Percentiles rank a stretch among this genome's conserved stretches.
Evolutionary conservation across 352 stramenopile genomes (phyloP).

Genomic region (Phytophthora crassamura): DNA sequence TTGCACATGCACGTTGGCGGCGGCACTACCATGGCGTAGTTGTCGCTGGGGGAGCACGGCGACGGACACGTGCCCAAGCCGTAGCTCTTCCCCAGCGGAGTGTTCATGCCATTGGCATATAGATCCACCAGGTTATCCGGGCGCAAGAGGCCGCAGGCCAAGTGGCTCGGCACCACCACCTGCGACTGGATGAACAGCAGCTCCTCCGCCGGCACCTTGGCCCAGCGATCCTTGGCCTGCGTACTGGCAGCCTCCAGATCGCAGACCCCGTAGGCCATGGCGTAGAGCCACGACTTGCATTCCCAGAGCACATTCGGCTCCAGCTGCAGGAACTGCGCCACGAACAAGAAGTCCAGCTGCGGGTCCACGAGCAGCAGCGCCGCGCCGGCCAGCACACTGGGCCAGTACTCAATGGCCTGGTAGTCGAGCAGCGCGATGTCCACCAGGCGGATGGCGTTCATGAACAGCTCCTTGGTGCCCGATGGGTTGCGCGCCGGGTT

Average conservation of each 20-base stretch:
- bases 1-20: conserved; percentile 56
- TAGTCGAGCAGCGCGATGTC: conserved; percentile 81
- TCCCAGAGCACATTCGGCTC: conserved; percentile 82
- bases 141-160: conserved; percentile 65
- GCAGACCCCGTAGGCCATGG: conserved; percentile 59
- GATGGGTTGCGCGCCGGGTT: conserved; percentile 63
- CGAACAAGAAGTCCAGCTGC: conserved; percentile 75
- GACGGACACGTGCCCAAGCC: conserved; percentile 51
- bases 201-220: conserved; percentile 74
- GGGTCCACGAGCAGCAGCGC: conserved; percentile 75
- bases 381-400: conserved; percentile 76
- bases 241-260: conserved; percentile 50
- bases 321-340: conserved; percentile 84
- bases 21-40: conserved; percentile 49
- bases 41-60: conserved; percentile 71
- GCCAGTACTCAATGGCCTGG: conserved; percentile 79
- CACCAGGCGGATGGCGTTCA: conserved; percentile 69
- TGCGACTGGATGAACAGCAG: conserved; percentile 75
- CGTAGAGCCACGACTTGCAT: conserved; percentile 81
- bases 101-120: conserved; percentile 44
- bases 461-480: conserved; percentile 78
- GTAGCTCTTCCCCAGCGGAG: conserved; percentile 40
- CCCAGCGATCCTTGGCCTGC: conserved; percentile 70
- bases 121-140: conserved; percentile 55
- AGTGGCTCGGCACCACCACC: conserved; percentile 65